Percentiles rank a stretch among this genome's conserved stretches.
Conservation (phyloP, 495 filamentous ascomycete species). For the Tuber melanosporum region DNA sequence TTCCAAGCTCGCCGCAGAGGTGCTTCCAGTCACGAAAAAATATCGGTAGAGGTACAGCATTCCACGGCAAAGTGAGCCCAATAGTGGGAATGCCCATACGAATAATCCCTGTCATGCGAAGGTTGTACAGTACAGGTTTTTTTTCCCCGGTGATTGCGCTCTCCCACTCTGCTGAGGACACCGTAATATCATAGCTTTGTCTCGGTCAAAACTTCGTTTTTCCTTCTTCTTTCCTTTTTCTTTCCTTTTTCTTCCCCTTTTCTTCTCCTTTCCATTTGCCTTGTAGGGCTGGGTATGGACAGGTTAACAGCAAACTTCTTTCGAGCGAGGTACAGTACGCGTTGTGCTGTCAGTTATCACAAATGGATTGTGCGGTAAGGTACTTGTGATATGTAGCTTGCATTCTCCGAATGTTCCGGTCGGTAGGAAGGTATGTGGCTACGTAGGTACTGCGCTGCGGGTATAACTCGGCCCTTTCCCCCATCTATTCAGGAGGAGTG, state of each 20-base stretch:
- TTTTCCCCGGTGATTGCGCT: not conserved
- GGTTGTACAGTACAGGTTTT: not conserved
- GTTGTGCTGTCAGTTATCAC: not conserved
- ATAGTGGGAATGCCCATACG: not conserved
- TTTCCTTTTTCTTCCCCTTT: not conserved
- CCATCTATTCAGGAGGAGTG: not conserved
- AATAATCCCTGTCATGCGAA: not conserved
- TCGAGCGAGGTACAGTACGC: not conserved
- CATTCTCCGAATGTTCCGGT: not conserved
- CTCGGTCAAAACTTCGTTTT: not conserved
- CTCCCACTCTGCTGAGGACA: not conserved
- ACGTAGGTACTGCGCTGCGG: not conserved
- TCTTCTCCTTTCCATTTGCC: not conserved
- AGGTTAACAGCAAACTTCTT: not conserved
- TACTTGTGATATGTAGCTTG: not conserved
- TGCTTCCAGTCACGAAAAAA: not conserved
- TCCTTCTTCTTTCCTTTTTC: not conserved
- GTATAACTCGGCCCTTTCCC: not conserved
- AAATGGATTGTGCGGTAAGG: not conserved
- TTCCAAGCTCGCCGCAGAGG: not conserved
- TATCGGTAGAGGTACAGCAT: not conserved
- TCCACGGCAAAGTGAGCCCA: not conserved
- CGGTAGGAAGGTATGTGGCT: not conserved
- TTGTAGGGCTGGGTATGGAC: not conserved
- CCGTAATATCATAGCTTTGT: not conserved